Conservation (phyloP, 2,329 filamentous ascomycete species). For the Cladosporium sp. region DNA sequence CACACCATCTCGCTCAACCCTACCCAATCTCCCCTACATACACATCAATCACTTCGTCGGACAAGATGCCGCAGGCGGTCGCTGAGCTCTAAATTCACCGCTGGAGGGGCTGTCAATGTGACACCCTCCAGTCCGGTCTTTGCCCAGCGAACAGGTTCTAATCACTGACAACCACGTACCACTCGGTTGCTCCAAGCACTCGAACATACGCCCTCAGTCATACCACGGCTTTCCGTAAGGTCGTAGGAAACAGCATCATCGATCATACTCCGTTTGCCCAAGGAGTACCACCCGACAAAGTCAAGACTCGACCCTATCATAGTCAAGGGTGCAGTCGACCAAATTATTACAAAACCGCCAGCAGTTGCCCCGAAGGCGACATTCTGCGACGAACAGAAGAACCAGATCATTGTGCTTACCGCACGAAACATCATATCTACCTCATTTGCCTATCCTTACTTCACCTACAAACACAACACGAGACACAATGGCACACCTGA, state of each 20-base stretch:
- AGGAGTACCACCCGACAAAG: conserved; percentile 11
- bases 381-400: background rate
- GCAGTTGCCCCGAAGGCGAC: conserved; percentile 16
- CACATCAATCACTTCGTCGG: conserved; percentile 13
- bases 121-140: conserved; percentile 14
- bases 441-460: background rate
- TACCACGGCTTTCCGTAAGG: background rate
- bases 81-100: conserved; percentile 16
- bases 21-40: background rate
- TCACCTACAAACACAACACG: background rate
- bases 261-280: conserved; percentile 1
- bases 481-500: conserved; percentile 6
- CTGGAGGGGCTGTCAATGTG: conserved; percentile 13
- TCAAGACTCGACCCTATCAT: conserved; percentile 10
- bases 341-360: conserved; percentile 9
- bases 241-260: background rate
- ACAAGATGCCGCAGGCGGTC: conserved; percentile 16
- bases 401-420: background rate
- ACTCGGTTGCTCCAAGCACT: conserved; percentile 14
- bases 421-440: background rate
- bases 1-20: background rate
- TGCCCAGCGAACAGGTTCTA: conserved; percentile 13
- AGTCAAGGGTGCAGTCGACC: conserved; percentile 11
- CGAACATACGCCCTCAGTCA: background rate
- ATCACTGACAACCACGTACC: conserved; percentile 13